These are phyloP conservation scores for Amanita brunnescens DNA, from an alignment of 768 basidiomycete genomes.

Conservation along the genomic window DNA sequence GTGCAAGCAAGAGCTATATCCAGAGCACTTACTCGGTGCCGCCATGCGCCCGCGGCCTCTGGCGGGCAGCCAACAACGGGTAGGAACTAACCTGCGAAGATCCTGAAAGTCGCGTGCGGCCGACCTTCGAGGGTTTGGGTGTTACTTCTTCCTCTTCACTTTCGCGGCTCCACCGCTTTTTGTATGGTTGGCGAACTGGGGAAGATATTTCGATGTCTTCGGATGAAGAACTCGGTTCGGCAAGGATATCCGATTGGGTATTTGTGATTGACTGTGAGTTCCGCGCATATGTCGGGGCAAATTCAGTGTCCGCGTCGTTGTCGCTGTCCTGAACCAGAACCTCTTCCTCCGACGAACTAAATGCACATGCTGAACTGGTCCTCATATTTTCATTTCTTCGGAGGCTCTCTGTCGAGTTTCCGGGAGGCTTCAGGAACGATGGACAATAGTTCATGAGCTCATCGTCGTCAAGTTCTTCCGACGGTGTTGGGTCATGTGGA, in stretches of 20 bases:
- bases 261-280: background rate
- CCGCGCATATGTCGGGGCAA: background rate
- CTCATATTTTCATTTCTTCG: background rate
- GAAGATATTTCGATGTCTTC: conserved; percentile 10
- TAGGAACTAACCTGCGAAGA: background rate
- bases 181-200: conserved; percentile 14
- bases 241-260: background rate
- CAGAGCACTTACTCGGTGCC: conserved; percentile 1
- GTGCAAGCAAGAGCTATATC: background rate
- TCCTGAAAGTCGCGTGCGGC: background rate
- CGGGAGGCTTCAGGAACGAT: background rate
- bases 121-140: conserved; percentile 6
- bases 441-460: conserved; percentile 3
- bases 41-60: background rate
- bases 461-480: background rate
- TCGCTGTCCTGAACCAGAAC: conserved; percentile 1
- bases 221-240: conserved; percentile 4
- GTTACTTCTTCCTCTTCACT: background rate
- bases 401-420: background rate
- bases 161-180: conserved; percentile 1
- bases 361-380: background rate
- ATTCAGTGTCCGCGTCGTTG: background rate
- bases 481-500: background rate
- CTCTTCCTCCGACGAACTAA: background rate
- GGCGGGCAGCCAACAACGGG: background rate